These are phyloP conservation scores for Lactifluus subvellereus DNA, from an alignment of 768 basidiomycete genomes.

Conservation along the genomic window DNA sequence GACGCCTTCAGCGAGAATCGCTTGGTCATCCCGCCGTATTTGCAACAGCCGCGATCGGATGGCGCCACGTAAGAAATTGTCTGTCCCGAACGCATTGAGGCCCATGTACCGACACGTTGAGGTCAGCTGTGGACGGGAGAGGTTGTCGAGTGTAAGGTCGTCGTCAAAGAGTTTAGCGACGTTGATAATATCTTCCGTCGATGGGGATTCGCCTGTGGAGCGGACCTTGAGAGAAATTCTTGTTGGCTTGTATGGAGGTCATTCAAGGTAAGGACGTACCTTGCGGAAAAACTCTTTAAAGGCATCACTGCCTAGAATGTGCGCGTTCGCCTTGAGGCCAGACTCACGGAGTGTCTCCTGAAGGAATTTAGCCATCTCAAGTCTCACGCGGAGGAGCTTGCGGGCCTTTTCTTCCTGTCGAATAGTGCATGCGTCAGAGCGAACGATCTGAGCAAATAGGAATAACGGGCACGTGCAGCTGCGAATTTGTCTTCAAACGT, in stretches of 20 bases:
- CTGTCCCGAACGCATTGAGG: conserved; percentile 96
- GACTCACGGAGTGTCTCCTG: conserved; percentile 96
- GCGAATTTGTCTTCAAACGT: conserved; percentile 98
- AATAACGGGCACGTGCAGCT: conserved; percentile 49
- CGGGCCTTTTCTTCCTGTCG: conserved; percentile 91
- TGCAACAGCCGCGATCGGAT: conserved; percentile 79
- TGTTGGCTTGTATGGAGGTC: neutral
- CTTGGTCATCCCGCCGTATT: conserved; percentile 88
- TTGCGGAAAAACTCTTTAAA: conserved; percentile 99
- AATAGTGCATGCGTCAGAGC: neutral
- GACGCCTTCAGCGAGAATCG: conserved; percentile 84
- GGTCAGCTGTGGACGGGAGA: conserved; percentile 95
- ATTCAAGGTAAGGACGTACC: conserved; percentile 36
- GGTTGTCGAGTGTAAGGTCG: conserved; percentile 95
- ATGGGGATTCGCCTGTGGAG: conserved; percentile 91
- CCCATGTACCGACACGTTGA: conserved; percentile 98
- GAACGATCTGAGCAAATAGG: neutral
- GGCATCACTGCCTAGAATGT: conserved; percentile 89
- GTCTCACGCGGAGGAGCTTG: conserved; percentile 86
- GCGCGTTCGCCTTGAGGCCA: conserved; percentile 84
- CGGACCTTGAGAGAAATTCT: conserved; percentile 52
- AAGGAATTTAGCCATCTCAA: conserved; percentile 99
- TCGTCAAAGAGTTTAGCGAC: conserved; percentile 98
- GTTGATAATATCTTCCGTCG: conserved; percentile 80
- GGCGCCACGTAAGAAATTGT: conserved; percentile 92